Evolutionary conservation across 2,329 filamentous ascomycete genomes (phyloP).

Genomic region (Clarireedia paspali): DNA sequence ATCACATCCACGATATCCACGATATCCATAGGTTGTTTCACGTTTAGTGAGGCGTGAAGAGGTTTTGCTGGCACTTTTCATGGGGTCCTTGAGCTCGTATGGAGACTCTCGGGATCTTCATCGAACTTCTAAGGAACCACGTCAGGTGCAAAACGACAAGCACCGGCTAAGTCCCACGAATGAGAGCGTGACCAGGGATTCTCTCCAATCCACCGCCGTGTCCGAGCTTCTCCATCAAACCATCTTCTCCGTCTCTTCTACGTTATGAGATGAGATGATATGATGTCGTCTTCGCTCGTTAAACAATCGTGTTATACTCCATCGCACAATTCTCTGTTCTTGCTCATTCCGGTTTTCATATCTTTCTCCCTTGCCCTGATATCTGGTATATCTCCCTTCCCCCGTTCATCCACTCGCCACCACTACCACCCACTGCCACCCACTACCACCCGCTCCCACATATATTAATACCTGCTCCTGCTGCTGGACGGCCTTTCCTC

Average conservation of each 20-base stretch:
- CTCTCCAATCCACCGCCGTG: not conserved
- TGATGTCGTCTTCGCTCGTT: not conserved
- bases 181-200: not conserved
- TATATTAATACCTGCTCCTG: not conserved
- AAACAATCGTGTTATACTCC: not conserved
- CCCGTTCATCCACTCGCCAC: not conserved
- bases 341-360: not conserved
- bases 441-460: too few relatives aligned
- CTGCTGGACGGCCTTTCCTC: slow-evolving; percentile 1
- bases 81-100: not conserved
- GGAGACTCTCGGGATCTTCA: not conserved
- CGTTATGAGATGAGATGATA: not conserved
- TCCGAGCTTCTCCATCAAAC: not conserved
- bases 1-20: too few relatives aligned
- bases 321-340: not conserved
- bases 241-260: not conserved
- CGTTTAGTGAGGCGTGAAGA: not conserved
- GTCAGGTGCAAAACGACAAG: slow-evolving; percentile 6
- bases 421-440: too few relatives aligned
- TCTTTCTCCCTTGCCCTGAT: not conserved
- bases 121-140: slow-evolving; percentile 4
- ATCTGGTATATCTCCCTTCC: not conserved
- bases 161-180: not conserved
- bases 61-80: not conserved
- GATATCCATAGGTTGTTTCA: not conserved